phyloP scores from a whole-genome alignment of 495 filamentous ascomycete species.

The Penicillium flavigenum region DNA sequence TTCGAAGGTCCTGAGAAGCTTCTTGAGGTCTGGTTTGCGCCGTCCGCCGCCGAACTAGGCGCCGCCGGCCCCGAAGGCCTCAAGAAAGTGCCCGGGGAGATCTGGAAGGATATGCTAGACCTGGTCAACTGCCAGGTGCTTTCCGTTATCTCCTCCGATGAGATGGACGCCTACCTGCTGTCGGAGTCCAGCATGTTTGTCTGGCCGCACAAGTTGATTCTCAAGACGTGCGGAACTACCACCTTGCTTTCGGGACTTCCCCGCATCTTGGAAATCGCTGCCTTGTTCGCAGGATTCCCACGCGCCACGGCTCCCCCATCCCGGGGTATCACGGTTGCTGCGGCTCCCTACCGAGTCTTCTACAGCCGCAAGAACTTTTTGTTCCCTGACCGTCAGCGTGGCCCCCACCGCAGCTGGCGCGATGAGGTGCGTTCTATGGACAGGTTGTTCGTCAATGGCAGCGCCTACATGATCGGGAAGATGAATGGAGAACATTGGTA shows the following conservation, averaged over 20 bases:
- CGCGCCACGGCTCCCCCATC: slow-evolving; percentile 50
- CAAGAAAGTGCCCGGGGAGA: slow-evolving; percentile 78
- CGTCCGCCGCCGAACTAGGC: slow-evolving; percentile 72
- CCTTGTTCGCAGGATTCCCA: slow-evolving; percentile 82
- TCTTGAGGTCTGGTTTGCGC: slow-evolving; percentile 96
- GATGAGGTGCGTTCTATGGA: slow-evolving; percentile 92
- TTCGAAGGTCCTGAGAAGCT: slow-evolving; percentile 99
- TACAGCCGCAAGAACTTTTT: slow-evolving; percentile 99
- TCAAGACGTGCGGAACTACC: slow-evolving; percentile 98
- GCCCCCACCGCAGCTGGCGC: slow-evolving; percentile 96
- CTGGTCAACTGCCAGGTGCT: slow-evolving; percentile 98
- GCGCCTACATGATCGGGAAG: slow-evolving; percentile 99
- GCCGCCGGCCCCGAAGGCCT: slow-evolving; percentile 71
- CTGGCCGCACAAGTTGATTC: slow-evolving; percentile 96
- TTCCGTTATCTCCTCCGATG: slow-evolving; percentile 89
- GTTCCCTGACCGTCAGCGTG: slow-evolving; percentile 90
- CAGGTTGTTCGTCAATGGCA: slow-evolving; percentile 83
- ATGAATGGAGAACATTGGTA: slow-evolving; percentile 99
- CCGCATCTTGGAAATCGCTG: slow-evolving; percentile 87
- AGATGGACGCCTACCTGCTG: slow-evolving; percentile 94
- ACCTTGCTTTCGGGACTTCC: slow-evolving; percentile 87
- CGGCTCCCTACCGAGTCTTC: slow-evolving; percentile 92
- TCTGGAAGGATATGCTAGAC: slow-evolving; percentile 96
- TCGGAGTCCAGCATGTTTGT: slow-evolving; percentile 99
- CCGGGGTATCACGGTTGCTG: slow-evolving; percentile 63